These are phyloP conservation scores for Bretziella fagacearum DNA, from an alignment of 2,329 filamentous ascomycete species.

Conservation along the genomic window DNA sequence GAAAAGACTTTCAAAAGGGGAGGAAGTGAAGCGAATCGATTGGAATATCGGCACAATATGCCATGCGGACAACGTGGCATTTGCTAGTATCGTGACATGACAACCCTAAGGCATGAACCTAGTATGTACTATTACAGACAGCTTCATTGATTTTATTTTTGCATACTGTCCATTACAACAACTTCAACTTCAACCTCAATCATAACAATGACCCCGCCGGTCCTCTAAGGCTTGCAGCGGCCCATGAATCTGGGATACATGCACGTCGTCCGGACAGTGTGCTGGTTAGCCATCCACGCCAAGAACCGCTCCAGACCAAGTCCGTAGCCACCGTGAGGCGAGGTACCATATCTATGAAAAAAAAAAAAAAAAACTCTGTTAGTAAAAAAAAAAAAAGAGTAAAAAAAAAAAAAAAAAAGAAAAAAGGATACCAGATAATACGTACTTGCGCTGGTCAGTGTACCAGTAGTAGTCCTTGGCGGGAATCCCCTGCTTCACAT, in stretches of 20 bases:
- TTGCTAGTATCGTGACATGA: background rate
- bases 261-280: conserved; percentile 49
- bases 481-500: conserved; percentile 71
- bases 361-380: conserved; percentile 10
- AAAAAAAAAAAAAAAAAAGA: conserved; percentile 19
- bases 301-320: conserved; percentile 70
- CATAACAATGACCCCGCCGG: background rate
- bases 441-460: conserved; percentile 86
- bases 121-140: background rate
- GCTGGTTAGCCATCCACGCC: conserved; percentile 46
- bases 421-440: too few species aligned
- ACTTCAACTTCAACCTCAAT: too few species aligned
- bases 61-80: background rate
- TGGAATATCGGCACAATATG: too few species aligned
- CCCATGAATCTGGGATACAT: conserved; percentile 70
- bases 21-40: too few species aligned
- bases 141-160: background rate
- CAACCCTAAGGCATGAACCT: background rate
- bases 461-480: conserved; percentile 93
- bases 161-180: background rate
- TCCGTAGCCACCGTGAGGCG: conserved; percentile 84
- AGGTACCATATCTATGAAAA: conserved; percentile 75
- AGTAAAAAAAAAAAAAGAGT: too few species aligned
- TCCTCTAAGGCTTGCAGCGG: conserved; percentile 52
- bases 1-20: background rate